Base-by-base conservation (phyloP, 805 yeast species). In the Candida wancherniae region DNA sequence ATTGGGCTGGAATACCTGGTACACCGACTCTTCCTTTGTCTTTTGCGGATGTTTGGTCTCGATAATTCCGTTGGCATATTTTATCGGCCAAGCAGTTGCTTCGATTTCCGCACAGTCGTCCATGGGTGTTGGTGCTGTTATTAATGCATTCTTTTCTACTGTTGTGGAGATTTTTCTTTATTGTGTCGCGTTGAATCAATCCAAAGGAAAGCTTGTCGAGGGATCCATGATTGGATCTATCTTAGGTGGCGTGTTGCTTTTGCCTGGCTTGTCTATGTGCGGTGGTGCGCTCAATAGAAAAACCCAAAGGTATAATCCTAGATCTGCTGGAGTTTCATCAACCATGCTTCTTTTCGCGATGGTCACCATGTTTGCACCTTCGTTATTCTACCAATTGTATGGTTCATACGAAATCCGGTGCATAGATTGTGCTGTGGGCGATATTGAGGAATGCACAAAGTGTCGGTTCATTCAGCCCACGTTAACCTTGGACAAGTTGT, bases 61-160 rank as follows among this genome's bases (percentile, higher is more conserved):
- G 1, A 85, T 92, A 36, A 74, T 92, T 21, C 98, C 98, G 5
- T 66, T 92, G 44, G 97, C 98, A 0, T 90, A 92, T 53, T 92
- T 87, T 59, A 88, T 92, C 47, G 98, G 98, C 3, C 97, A 90
- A 58, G 97, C 97, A 5, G 98, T 92, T n/a, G 98, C 98, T 0
- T 88, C 97, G 2, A 92, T 92, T 37, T 84, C 95, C 5, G 97
- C 98, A 0, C 98, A 92, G 61, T 85, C 97, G 1, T 88, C 97
- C 0, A 92, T 92, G 98, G 97, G 97, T 17, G 78, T 92, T 37
- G 97, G 97, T 64, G 98, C 98, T 1, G 96, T 88, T 0, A 87
- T 92, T 47, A 92, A 92, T 56, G 98, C 98, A 1, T 90, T 92
- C 50, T 92, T 92, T 68, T 88, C 97, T 2, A 88, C 98, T 0